phyloP scores from a whole-genome alignment of 140 eudicot genomes.

The Senecio squalidus region DNA sequence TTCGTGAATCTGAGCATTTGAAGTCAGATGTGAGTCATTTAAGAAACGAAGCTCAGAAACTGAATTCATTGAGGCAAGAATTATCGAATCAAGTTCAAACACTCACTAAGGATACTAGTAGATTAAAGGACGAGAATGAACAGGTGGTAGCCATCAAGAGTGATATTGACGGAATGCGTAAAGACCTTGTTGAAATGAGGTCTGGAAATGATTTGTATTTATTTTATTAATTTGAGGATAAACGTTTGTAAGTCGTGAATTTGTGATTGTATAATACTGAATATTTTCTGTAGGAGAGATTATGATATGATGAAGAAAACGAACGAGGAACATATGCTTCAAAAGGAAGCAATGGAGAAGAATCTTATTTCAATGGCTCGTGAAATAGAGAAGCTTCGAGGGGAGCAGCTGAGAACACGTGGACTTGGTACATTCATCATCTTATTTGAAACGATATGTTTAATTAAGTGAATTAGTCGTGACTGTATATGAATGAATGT shows the following conservation, averaged over 20 bases:
- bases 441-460: background rate
- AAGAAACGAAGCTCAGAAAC: constrained; percentile 63
- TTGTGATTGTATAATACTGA: background rate
- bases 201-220: constrained; percentile 9
- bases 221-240: background rate
- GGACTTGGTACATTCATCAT: constrained; percentile 39
- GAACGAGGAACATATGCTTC: constrained; percentile 65
- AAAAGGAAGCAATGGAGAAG: constrained; percentile 78
- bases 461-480: background rate
- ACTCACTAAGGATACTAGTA: constrained; percentile 48
- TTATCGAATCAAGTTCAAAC: constrained; percentile 52
- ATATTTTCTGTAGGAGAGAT: constrained; percentile 47
- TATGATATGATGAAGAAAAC: constrained; percentile 72
- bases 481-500: constrained; percentile 8
- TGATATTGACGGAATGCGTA: constrained; percentile 69
- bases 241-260: background rate
- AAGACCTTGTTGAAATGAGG: constrained; percentile 80
- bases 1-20: constrained; percentile 59
- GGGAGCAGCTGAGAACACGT: constrained; percentile 60
- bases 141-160: constrained; percentile 45
- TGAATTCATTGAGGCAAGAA: constrained; percentile 51
- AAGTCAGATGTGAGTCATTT: constrained; percentile 57
- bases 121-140: constrained; percentile 64
- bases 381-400: constrained; percentile 85
- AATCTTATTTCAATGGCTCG: constrained; percentile 83